These are phyloP conservation scores for Fusarium sp. DNA, from an alignment of 2,329 filamentous ascomycete species.

Conservation along the genomic window DNA sequence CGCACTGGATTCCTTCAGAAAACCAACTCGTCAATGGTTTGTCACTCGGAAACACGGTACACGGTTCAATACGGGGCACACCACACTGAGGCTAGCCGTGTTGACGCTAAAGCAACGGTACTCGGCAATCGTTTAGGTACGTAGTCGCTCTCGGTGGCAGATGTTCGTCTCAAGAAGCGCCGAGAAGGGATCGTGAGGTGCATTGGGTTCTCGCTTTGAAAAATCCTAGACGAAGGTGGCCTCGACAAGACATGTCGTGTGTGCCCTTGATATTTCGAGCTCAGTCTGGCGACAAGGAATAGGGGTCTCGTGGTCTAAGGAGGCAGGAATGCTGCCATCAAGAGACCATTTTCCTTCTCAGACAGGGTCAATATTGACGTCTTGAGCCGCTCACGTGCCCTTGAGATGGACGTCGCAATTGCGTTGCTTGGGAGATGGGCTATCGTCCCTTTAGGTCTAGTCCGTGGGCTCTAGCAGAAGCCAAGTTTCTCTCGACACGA, in stretches of 20 bases:
- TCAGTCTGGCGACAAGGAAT: background rate
- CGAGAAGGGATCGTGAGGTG: background rate
- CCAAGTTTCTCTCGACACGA: constrained; percentile 6
- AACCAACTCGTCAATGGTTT: background rate
- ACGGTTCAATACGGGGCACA: background rate
- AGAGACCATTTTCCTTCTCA: constrained; percentile 1
- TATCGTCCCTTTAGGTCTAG: constrained; percentile 25
- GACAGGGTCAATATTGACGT: background rate
- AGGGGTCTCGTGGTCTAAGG: background rate
- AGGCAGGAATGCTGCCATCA: background rate
- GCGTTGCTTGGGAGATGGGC: constrained; percentile 29
- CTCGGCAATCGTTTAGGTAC: background rate
- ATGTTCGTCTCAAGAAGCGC: background rate
- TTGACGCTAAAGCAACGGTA: background rate
- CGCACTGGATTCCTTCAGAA: background rate
- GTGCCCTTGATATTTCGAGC: constrained; percentile 6
- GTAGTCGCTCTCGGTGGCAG: background rate
- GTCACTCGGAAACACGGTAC: background rate
- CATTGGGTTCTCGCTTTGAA: background rate
- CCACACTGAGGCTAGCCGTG: background rate
- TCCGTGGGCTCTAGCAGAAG: constrained; percentile 15
- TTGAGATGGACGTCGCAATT: constrained; percentile 2
- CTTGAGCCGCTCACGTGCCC: constrained; percentile 8
- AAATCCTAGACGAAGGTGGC: background rate
- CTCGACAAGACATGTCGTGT: constrained; percentile 22